Conservation (phyloP, 1,284 basidiomycete genomes). For the Blastosporella zonata region DNA sequence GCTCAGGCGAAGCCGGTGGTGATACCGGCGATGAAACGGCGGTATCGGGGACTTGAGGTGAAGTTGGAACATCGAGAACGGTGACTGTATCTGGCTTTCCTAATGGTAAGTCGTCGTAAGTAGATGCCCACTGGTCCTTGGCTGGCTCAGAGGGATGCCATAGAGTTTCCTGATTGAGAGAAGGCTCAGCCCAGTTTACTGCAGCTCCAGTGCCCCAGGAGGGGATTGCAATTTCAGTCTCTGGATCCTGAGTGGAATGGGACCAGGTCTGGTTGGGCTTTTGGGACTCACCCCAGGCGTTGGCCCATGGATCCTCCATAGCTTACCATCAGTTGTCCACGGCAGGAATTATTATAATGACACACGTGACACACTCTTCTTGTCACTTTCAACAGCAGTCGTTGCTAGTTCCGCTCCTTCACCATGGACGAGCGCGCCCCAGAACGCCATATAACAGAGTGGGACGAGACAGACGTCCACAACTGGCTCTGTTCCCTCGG, state of each 20-base stretch:
- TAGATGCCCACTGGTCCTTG: constrained; percentile 26
- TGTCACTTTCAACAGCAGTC: constrained; percentile 3
- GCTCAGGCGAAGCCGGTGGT: constrained; percentile 8
- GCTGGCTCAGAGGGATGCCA: constrained; percentile 27
- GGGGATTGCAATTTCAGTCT: constrained; percentile 49
- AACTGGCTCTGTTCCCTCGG: constrained; percentile 73
- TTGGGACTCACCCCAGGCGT: constrained; percentile 56
- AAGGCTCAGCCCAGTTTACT: constrained; percentile 46
- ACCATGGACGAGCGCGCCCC: constrained; percentile 21
- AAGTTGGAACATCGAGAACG: constrained; percentile 13
- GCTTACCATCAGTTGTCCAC: not conserved
- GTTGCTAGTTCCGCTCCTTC: constrained; percentile 3
- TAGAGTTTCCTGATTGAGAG: constrained; percentile 28
- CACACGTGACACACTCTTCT: constrained; percentile 12
- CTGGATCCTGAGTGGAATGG: constrained; percentile 35
- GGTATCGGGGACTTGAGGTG: constrained; percentile 6
- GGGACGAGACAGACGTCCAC: constrained; percentile 83
- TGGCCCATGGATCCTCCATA: constrained; percentile 65
- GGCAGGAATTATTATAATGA: constrained; percentile 5
- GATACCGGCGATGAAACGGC: constrained; percentile 11
- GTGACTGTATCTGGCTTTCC: constrained; percentile 22
- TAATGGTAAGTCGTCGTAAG: constrained; percentile 38
- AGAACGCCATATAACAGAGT: constrained; percentile 62
- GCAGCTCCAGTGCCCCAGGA: constrained; percentile 50
- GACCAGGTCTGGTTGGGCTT: constrained; percentile 28